Evolutionary conservation across 352 stramenopile genomes (phyloP).

Genomic region (Phytophthora boehmeriae): DNA sequence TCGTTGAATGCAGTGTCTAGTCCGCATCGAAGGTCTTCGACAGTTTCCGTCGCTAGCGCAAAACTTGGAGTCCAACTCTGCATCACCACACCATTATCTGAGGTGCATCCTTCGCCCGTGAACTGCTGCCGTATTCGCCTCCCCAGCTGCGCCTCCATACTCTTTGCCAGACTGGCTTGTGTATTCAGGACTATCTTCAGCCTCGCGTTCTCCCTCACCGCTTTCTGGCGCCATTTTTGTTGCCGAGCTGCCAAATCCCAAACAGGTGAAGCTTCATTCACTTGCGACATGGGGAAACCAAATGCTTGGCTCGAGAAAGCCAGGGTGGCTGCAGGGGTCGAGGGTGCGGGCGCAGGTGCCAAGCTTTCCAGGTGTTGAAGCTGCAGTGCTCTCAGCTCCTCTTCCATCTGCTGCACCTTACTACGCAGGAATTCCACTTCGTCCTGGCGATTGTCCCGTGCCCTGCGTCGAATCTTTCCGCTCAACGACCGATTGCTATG

Average conservation of each 20-base stretch:
- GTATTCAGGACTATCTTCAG: conserved; percentile 36
- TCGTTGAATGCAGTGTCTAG: conserved; percentile 38
- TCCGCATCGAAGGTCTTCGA: conserved; percentile 31
- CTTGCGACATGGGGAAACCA: conserved; percentile 12
- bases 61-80: conserved; percentile 19
- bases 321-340: conserved; percentile 14
- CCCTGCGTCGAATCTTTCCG: conserved; percentile 22
- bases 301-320: conserved; percentile 27
- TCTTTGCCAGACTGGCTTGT: conserved; percentile 35
- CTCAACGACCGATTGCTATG: background rate
- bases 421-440: conserved; percentile 43
- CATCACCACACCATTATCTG: conserved; percentile 1
- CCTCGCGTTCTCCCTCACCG: conserved; percentile 32
- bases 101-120: conserved; percentile 1
- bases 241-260: conserved; percentile 34
- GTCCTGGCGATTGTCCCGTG: conserved; percentile 31
- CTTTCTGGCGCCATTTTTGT: conserved; percentile 25
- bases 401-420: conserved; percentile 42
- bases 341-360: conserved; percentile 13
- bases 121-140: conserved; percentile 25
- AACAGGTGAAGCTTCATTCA: conserved; percentile 12
- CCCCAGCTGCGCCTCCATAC: conserved; percentile 31
- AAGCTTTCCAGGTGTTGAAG: conserved; percentile 18
- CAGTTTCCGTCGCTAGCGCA: conserved; percentile 31
- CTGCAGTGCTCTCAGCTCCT: conserved; percentile 25